phyloP scores from a whole-genome alignment of 495 filamentous ascomycete genomes.

The Apodospora peruviana region DNA sequence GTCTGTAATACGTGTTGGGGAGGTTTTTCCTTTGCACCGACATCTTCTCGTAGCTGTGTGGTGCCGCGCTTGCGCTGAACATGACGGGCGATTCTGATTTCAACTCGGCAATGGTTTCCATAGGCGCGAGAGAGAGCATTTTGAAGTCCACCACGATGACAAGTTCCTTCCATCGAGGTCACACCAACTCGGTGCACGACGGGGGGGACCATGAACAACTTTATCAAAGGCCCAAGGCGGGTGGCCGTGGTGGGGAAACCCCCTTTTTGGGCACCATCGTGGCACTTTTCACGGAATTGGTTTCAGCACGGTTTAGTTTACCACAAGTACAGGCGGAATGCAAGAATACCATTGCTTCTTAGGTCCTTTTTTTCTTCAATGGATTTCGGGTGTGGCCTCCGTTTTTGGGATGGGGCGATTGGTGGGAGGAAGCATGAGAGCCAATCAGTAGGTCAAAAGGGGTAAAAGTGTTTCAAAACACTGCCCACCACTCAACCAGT shows the following conservation, averaged over 20 bases:
- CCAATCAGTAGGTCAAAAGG: not conserved
- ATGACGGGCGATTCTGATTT: conserved; percentile 1
- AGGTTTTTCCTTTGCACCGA: not conserved
- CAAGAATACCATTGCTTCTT: no score
- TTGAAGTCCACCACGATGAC: no score
- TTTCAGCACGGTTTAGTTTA: no score
- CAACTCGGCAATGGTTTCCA: conserved; percentile 17
- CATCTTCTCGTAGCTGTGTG: conserved; percentile 1
- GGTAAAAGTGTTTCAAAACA: not conserved
- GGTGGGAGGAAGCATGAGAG: not conserved
- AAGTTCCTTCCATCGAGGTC: no score
- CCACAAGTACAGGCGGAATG: no score
- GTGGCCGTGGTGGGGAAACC: no score
- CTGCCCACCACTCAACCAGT: not conserved
- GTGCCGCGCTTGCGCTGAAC: no score
- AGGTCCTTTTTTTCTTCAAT: no score
- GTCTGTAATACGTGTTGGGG: not conserved
- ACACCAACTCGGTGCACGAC: no score
- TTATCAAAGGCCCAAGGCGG: not conserved
- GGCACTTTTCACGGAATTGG: no score
- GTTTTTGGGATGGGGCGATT: not conserved
- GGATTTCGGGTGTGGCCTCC: not conserved
- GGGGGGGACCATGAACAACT: not conserved
- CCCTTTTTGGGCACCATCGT: not conserved
- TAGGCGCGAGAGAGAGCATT: no score